phyloP scores from a whole-genome alignment of 306 rosid genomes.

The Prunus dulcis region DNA sequence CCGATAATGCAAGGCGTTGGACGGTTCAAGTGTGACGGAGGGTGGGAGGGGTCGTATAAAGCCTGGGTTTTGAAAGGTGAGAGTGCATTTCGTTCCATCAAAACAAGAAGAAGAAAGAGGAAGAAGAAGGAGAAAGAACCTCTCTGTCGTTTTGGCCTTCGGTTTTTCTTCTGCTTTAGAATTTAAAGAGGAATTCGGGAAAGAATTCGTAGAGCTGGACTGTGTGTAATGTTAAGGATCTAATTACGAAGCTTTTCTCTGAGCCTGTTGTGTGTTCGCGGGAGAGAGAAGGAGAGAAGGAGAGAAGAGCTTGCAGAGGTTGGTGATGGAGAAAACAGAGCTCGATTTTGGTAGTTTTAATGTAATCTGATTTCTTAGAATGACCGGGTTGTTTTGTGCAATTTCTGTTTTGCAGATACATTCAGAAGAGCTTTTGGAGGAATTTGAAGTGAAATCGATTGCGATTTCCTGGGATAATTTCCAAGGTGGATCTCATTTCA shows the following conservation, averaged over 20 bases:
- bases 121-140: slow-evolving; percentile 20
- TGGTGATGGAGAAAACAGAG: slow-evolving; percentile 18
- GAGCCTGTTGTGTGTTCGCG: not conserved
- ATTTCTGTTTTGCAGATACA: slow-evolving; percentile 33
- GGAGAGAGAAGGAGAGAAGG: not conserved
- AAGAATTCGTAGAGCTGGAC: slow-evolving; percentile 23
- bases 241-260: slow-evolving; percentile 20
- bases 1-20: slow-evolving; percentile 21
- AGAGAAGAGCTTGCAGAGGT: slow-evolving; percentile 25
- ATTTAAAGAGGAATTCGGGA: slow-evolving; percentile 15
- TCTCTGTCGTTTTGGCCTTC: slow-evolving; percentile 30
- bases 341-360: slow-evolving; percentile 12
- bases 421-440: slow-evolving; percentile 11
- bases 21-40: slow-evolving; percentile 50
- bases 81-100: slow-evolving; percentile 55
- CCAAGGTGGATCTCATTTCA: slow-evolving; percentile 27
- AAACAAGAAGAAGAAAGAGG: slow-evolving; percentile 13
- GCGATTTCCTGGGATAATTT: slow-evolving; percentile 9
- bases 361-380: not conserved
- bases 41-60: slow-evolving; percentile 44
- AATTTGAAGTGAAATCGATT: slow-evolving; percentile 18
- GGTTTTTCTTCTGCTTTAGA: slow-evolving; percentile 11
- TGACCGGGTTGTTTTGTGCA: slow-evolving; percentile 15
- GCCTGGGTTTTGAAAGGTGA: slow-evolving; percentile 36
- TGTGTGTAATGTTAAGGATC: slow-evolving; percentile 51